A percentile compares a stretch with the other conserved stretches of the same genome.
Conservation (phyloP, 2,329 filamentous ascomycete genomes). For the Scedosporium apiospermum region DNA sequence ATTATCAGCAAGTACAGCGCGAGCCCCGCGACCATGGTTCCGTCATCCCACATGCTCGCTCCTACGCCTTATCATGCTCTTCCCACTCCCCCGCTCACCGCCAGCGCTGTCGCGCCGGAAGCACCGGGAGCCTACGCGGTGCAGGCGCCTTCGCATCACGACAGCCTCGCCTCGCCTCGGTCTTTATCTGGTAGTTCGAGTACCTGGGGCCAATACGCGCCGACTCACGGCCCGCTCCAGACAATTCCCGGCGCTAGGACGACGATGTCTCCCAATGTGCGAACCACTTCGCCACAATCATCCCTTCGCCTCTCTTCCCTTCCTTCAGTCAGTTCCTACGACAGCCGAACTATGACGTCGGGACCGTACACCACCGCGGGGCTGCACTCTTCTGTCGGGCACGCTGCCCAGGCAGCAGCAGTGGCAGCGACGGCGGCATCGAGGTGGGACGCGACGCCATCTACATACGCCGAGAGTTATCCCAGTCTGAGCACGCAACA, state of each 20-base stretch:
- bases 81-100: conserved; percentile 33
- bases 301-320: conserved; percentile 13
- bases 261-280: conserved; percentile 29
- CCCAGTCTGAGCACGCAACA: conserved; percentile 26
- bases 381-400: conserved; percentile 28
- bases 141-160: conserved; percentile 31
- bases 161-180: conserved; percentile 42
- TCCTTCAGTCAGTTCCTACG: conserved; percentile 30
- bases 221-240: conserved; percentile 21
- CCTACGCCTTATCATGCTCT: conserved; percentile 33
- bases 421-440: conserved; percentile 25
- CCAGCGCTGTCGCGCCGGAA: conserved; percentile 23
- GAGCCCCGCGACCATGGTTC: conserved; percentile 30
- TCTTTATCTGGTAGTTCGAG: conserved; percentile 38
- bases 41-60: conserved; percentile 26
- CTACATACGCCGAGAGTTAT: conserved; percentile 28
- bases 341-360: conserved; percentile 21
- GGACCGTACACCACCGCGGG: conserved; percentile 20
- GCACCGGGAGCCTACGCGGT: conserved; percentile 28
- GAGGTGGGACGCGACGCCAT: conserved; percentile 30
- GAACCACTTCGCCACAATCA: conserved; percentile 24
- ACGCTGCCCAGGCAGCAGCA: conserved; percentile 23
- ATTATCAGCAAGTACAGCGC: conserved; percentile 91
- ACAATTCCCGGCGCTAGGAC: conserved; percentile 17
- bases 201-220: conserved; percentile 38